Percentiles rank a stretch among this genome's conserved stretches.
These are phyloP conservation scores for Colletotrichum orbiculare DNA, from an alignment of 2,329 filamentous ascomycete species.

Conservation along the genomic window DNA sequence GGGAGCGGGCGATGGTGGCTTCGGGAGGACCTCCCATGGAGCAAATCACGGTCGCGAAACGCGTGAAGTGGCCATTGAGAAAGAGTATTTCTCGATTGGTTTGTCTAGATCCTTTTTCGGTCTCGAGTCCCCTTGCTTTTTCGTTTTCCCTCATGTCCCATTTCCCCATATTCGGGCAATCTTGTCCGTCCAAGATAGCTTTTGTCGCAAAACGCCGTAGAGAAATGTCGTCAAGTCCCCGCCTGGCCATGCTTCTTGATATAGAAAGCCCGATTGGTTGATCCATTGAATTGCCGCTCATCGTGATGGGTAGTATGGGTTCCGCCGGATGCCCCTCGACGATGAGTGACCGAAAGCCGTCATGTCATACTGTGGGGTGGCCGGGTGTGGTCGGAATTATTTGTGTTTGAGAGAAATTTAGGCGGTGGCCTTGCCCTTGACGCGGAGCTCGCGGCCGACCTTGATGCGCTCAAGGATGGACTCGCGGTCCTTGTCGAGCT, in stretches of 20 bases:
- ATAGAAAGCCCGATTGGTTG: not conserved
- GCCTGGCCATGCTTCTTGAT: conserved; percentile 8
- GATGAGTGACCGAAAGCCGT: too few species aligned
- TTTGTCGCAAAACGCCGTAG: conserved; percentile 25
- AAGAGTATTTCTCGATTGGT: conserved; percentile 56
- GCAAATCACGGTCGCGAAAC: conserved; percentile 68
- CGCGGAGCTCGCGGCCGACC: conserved; percentile 79
- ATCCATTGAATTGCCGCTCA: conserved; percentile 34
- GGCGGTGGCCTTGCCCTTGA: conserved; percentile 76
- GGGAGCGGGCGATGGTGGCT: conserved; percentile 49
- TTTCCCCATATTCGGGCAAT: conserved; percentile 38
- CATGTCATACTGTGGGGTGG: too few species aligned
- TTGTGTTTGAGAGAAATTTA: conserved; percentile 47
- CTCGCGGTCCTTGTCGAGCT: conserved; percentile 96
- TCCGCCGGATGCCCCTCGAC: not conserved
- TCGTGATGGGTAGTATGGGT: not conserved
- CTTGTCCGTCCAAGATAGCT: not conserved
- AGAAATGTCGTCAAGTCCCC: conserved; percentile 14
- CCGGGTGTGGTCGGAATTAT: not conserved
- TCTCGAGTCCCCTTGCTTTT: conserved; percentile 40
- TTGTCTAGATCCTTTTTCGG: conserved; percentile 36
- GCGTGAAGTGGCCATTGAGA: conserved; percentile 81
- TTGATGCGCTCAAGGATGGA: conserved; percentile 87
- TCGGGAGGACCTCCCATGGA: conserved; percentile 83
- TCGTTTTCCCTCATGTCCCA: conserved; percentile 27